phyloP scores from a whole-genome alignment of 179 eudicot species.

The Silene noctiflora region DNA sequence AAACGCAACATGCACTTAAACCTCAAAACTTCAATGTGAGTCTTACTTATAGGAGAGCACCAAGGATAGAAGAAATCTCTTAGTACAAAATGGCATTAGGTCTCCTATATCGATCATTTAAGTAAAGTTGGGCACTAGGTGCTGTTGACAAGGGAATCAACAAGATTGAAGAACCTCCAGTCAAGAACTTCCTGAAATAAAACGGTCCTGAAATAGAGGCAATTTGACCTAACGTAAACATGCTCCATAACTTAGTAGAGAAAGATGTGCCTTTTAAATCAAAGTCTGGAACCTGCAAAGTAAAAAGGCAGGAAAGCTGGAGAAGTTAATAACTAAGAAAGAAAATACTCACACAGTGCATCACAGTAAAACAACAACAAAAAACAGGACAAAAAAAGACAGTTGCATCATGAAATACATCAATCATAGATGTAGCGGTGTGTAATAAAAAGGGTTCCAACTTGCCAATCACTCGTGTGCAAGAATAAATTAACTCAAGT shows the following conservation, averaged over 20 bases:
- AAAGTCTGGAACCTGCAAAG: constrained; percentile 45
- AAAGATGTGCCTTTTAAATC: constrained; percentile 37
- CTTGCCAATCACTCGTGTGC: neutral
- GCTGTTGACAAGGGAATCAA: constrained; percentile 81
- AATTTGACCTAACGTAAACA: constrained; percentile 59
- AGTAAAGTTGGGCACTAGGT: constrained; percentile 60
- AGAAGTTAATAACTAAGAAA: neutral
- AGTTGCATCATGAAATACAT: neutral
- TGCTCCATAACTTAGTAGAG: constrained; percentile 69
- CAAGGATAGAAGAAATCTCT: constrained; percentile 53
- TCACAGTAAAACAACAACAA: neutral
- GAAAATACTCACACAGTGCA: neutral
- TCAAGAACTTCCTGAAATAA: constrained; percentile 79
- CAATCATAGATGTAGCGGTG: too few species aligned
- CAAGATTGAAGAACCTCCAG: constrained; percentile 83
- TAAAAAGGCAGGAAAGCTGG: constrained; percentile 19
- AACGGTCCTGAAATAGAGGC: constrained; percentile 46
- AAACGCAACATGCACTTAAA: constrained; percentile 10
- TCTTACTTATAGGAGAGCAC: constrained; percentile 67
- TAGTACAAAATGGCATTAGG: constrained; percentile 55
- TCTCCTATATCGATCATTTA: constrained; percentile 57
- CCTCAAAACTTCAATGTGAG: neutral
- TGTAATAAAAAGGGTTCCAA: neutral
- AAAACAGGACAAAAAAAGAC: neutral
- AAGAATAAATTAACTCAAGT: too few species aligned